phyloP scores from a whole-genome alignment of 495 filamentous ascomycete genomes.

The Tetracladium setigerum region DNA sequence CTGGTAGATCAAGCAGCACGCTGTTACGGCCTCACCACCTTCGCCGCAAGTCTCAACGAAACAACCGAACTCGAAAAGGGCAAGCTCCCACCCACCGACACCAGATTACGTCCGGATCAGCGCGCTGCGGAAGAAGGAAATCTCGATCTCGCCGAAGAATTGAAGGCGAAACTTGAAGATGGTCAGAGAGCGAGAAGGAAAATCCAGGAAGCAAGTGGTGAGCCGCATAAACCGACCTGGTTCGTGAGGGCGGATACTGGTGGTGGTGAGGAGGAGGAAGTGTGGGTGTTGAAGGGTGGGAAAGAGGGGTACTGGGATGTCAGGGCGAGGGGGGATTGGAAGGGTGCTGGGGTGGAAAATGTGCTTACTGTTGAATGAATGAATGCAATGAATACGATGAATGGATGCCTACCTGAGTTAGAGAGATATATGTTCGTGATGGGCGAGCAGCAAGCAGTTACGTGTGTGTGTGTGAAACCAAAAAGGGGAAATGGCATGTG shows the following conservation, averaged over 20 bases:
- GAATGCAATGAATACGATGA: background rate
- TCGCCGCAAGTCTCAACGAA: conserved; percentile 83
- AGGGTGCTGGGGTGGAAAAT: conserved; percentile 46
- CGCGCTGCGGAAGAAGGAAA: conserved; percentile 75
- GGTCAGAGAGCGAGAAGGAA: conserved; percentile 68
- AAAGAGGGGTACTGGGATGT: conserved; percentile 92
- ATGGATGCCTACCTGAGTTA: too few species aligned
- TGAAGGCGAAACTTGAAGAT: conserved; percentile 81
- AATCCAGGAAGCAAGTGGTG: conserved; percentile 64
- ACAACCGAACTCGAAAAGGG: conserved; percentile 71
- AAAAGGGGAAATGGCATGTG: too few species aligned
- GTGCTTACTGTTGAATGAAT: conserved; percentile 46
- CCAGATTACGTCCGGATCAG: conserved; percentile 83
- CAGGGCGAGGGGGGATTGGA: conserved; percentile 61
- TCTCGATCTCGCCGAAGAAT: conserved; percentile 73
- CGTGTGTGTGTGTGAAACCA: too few species aligned
- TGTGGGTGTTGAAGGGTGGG: conserved; percentile 71
- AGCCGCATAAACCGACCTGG: conserved; percentile 69
- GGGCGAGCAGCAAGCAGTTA: too few species aligned
- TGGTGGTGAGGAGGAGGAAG: conserved; percentile 26
- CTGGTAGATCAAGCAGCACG: conserved; percentile 68
- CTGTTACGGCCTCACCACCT: conserved; percentile 79
- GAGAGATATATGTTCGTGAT: too few species aligned
- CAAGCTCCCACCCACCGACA: conserved; percentile 71
- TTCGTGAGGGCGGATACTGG: conserved; percentile 54